These are phyloP conservation scores for Vicia faba DNA, from an alignment of 306 rosid genomes.

Conservation along the genomic window DNA sequence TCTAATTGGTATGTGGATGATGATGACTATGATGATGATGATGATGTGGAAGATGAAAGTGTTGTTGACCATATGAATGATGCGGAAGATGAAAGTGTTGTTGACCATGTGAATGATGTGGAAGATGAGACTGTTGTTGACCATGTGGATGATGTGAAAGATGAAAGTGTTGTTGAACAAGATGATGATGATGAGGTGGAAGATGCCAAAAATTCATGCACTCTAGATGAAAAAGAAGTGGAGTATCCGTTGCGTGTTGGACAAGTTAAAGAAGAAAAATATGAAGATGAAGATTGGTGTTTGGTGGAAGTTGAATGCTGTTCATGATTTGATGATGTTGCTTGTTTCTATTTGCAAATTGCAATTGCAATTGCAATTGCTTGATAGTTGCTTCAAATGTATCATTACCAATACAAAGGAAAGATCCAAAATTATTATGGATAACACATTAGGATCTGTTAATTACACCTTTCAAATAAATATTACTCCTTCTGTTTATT, in stretches of 20 bases:
- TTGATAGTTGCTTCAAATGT: neutral
- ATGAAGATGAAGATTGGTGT: conserved; percentile 59
- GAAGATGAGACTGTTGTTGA: conserved; percentile 7
- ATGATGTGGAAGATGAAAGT: conserved; percentile 23
- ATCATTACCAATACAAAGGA: neutral
- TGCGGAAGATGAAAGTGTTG: conserved; percentile 18
- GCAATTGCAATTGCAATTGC: too few relatives aligned
- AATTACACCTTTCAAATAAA: neutral
- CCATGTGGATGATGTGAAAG: neutral
- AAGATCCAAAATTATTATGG: neutral
- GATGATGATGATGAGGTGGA: conserved; percentile 32
- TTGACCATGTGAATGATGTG: conserved; percentile 6
- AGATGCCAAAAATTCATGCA: conserved; percentile 20
- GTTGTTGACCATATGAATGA: conserved; percentile 21
- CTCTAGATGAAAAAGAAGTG: conserved; percentile 35
- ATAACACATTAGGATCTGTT: neutral
- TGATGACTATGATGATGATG: conserved; percentile 9
- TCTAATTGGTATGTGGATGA: neutral
- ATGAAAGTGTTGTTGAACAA: neutral
- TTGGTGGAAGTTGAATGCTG: conserved; percentile 56
- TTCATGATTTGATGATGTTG: conserved; percentile 35
- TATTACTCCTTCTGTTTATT: too few relatives aligned
- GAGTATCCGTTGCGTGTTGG: conserved; percentile 38
- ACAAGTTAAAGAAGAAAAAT: conserved; percentile 41
- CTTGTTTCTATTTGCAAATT: neutral